Conservation (phyloP, 2,329 filamentous ascomycete genomes). For the Rachicladosporium sp. region DNA sequence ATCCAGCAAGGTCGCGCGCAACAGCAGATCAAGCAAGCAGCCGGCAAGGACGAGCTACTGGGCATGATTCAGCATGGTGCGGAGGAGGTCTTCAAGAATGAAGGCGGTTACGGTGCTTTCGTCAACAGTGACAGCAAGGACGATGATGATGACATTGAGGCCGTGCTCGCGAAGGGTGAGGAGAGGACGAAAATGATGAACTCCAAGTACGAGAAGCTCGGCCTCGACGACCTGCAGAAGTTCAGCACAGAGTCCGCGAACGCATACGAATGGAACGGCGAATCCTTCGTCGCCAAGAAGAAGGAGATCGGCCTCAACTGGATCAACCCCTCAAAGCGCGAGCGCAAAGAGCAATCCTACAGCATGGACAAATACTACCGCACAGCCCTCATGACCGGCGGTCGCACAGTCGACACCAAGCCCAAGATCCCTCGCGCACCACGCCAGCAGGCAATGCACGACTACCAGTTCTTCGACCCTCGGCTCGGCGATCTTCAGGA, state of each 20-base stretch:
- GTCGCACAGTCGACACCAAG: constrained; percentile 68
- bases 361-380: constrained; percentile 99
- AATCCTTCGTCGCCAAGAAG: constrained; percentile 74
- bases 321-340: constrained; percentile 98
- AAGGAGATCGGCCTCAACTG: constrained; percentile 87
- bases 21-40: constrained; percentile 76
- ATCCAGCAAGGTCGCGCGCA: constrained; percentile 96
- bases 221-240: constrained; percentile 92
- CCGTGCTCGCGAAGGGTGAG: constrained; percentile 75
- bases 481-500: constrained; percentile 82
- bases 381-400: constrained; percentile 72
- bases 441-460: constrained; percentile 81
- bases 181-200: constrained; percentile 80
- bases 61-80: constrained; percentile 99
- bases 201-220: constrained; percentile 89
- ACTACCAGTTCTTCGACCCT: constrained; percentile 93
- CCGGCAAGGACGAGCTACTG: constrained; percentile 89
- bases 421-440: constrained; percentile 88
- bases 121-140: constrained; percentile 23
- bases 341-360: constrained; percentile 95
- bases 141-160: constrained; percentile 83
- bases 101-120: constrained; percentile 46
- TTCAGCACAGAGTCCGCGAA: constrained; percentile 75
- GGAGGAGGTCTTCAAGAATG: constrained; percentile 71
- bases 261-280: constrained; percentile 97